Percentiles rank a stretch among this genome's conserved stretches.
phyloP scores from a whole-genome alignment of 306 rosid species.

The Begonia fuchsioides region DNA sequence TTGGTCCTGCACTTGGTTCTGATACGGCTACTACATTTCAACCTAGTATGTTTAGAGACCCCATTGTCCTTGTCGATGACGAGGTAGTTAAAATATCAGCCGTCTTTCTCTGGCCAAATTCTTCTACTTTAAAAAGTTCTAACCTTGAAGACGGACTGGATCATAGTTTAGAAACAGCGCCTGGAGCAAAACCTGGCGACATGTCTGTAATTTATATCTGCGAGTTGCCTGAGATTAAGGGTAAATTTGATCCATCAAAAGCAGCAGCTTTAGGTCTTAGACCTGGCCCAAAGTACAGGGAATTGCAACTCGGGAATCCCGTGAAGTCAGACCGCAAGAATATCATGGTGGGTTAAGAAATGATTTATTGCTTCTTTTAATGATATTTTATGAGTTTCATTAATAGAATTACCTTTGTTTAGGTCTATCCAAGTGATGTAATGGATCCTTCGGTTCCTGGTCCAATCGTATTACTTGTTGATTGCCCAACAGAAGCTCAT shows the following conservation, averaged over 20 bases:
- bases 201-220: conserved; percentile 79
- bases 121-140: background rate
- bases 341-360: conserved; percentile 39
- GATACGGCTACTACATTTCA: conserved; percentile 13
- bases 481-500: conserved; percentile 83
- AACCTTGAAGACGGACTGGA: conserved; percentile 13
- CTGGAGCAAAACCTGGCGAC: conserved; percentile 54
- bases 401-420: conserved; percentile 1
- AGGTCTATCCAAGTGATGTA: conserved; percentile 94
- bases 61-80: conserved; percentile 64
- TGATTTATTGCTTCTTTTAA: background rate
- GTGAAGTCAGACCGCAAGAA: conserved; percentile 66
- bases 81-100: conserved; percentile 91
- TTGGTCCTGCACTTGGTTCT: conserved; percentile 29
- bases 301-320: conserved; percentile 65
- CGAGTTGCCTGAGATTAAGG: conserved; percentile 79
- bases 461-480: conserved; percentile 81
- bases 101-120: conserved; percentile 45
- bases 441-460: conserved; percentile 86
- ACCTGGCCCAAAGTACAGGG: conserved; percentile 75
- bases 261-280: conserved; percentile 63
- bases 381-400: background rate
- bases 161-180: conserved; percentile 14
- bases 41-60: conserved; percentile 25
- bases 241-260: conserved; percentile 66